phyloP scores from a whole-genome alignment of 148 eudicot species.

The Tetragonia tetragonoides region DNA sequence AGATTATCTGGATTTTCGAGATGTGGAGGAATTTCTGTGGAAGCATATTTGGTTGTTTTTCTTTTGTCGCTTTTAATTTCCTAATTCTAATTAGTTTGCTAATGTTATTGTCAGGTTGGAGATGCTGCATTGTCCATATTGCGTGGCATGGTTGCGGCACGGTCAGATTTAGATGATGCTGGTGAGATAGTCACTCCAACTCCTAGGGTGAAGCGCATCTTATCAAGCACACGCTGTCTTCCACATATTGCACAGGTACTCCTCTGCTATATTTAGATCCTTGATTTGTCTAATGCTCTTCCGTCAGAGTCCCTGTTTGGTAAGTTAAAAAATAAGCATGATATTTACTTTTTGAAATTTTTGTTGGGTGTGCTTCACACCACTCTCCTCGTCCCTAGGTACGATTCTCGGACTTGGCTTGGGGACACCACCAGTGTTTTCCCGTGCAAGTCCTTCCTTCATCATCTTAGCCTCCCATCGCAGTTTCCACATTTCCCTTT shows the following conservation, averaged over 20 bases:
- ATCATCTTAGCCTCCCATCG: no score
- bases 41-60: neutral
- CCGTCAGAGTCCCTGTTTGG: neutral
- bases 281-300: constrained; percentile 5
- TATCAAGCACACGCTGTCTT: constrained; percentile 95
- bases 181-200: constrained; percentile 99
- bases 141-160: constrained; percentile 96
- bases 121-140: constrained; percentile 81
- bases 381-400: no score
- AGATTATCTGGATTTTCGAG: neutral
- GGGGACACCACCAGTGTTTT: no score
- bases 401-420: no score
- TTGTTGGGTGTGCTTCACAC: no score
- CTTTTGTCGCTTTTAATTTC: neutral
- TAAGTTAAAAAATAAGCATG: neutral
- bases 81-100: neutral
- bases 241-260: constrained; percentile 96
- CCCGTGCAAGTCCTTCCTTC: no score
- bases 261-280: neutral
- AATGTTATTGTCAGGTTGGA: constrained; percentile 60
- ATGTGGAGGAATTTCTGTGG: neutral
- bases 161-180: constrained; percentile 98
- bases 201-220: constrained; percentile 90
- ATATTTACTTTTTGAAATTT: neutral
- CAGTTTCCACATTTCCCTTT: no score